Evolutionary conservation across 1,284 basidiomycete genomes (phyloP), one percentile per base, ranked within the genome.

Genomic region (Papiliotrema fonsecae): DNA sequence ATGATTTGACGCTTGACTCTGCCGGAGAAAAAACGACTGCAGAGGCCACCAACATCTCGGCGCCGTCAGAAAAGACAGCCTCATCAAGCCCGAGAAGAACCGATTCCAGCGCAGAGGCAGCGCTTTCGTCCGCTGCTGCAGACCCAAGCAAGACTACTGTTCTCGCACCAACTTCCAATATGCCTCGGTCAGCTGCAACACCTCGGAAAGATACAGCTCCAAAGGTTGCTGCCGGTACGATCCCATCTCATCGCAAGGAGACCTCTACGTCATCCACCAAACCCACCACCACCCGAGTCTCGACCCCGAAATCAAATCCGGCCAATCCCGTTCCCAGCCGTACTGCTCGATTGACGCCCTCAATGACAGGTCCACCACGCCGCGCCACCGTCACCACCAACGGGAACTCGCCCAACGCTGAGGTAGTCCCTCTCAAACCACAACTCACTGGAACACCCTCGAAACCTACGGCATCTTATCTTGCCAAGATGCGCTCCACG

Each of bases 381-480:
- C 47, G 27, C 10, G 18, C n/a, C n/a, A n/a, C n/a, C 31, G 1
- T 30, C 47, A 21, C 14, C 41, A 26, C 28, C 28, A 14, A 10
- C 32, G n/a, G 16, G 26, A 39, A 31, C 4, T 11, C 39, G 11
- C 5, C 28, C 11, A 14, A 36, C 32, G 11, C n/a, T n/a, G 47
- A 38, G 2, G 31, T 32, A 1, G 49, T 55, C 22, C 64, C 64
- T 4, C 55, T 67, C 11, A 54, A 50, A 43, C 59, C 64, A 4
- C 64, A 64, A 10, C 34, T 64, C 4, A 67, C 62, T 2, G 64
- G 64, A 2, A 64, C 64, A 10, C 64, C 62, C 0, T 54, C 50
- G 5, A 64, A 62, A 47, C 64, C 61, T 10, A 67, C 64, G 30
- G 64, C 64, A 2, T 63, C 61, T 9, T 58, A 34, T 24, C 47